A percentile compares a stretch with the other conserved stretches of the same genome.
These are phyloP conservation scores for Kuraishia piskuri DNA, from an alignment of 805 yeast species.

Conservation along the genomic window DNA sequence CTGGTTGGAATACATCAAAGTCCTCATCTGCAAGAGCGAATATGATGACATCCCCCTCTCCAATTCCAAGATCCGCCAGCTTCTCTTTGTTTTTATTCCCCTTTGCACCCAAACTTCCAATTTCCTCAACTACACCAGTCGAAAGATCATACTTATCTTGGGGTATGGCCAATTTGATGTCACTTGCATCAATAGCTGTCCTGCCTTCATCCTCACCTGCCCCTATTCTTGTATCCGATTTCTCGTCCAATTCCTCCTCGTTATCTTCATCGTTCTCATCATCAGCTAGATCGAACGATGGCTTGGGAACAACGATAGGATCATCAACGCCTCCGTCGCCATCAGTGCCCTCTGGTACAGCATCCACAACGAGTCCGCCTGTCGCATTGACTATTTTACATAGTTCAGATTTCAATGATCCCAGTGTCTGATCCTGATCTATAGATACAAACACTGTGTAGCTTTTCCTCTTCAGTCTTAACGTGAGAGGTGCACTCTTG, in stretches of 20 bases:
- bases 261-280: conserved; percentile 23
- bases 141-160: conserved; percentile 21
- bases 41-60: conserved; percentile 33
- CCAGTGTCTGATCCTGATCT: conserved; percentile 13
- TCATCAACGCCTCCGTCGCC: conserved; percentile 18
- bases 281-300: conserved; percentile 21
- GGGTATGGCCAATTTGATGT: conserved; percentile 32
- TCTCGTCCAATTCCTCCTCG: conserved; percentile 19
- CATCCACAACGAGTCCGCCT: conserved; percentile 35
- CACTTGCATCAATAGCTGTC: conserved; percentile 13
- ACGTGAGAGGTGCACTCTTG: conserved; percentile 11
- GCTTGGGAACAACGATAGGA: conserved; percentile 31
- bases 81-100: conserved; percentile 19
- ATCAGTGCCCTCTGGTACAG: conserved; percentile 18
- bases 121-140: conserved; percentile 7
- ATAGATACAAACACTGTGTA: conserved; percentile 24
- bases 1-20: conserved; percentile 19
- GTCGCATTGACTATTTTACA: conserved; percentile 30
- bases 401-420: conserved; percentile 21
- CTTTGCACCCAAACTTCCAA: conserved; percentile 24
- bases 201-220: conserved; percentile 9
- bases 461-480: conserved; percentile 26
- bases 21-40: conserved; percentile 31
- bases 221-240: conserved; percentile 3
- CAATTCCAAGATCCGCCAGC: conserved; percentile 22